A percentile compares a stretch with the other conserved stretches of the same genome.
phyloP scores from a whole-genome alignment of 2,329 filamentous ascomycete genomes.

The Aspergillus uvarum region DNA sequence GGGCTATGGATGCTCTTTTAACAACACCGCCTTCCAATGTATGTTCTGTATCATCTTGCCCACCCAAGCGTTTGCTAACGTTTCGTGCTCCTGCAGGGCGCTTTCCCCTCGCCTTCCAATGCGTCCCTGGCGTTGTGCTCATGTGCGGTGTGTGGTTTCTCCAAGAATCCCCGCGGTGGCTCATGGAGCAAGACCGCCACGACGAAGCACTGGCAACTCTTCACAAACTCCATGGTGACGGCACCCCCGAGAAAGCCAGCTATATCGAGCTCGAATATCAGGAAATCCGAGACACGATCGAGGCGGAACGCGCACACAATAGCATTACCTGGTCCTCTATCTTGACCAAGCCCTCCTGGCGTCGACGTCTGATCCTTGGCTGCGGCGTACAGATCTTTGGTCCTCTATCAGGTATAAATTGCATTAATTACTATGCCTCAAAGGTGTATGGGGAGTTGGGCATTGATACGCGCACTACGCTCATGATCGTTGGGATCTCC shows the following conservation, averaged over 20 bases:
- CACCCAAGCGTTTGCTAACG: background rate
- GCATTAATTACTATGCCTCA: slow-evolving; percentile 46
- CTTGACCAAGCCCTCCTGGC: slow-evolving; percentile 46
- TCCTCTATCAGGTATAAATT: slow-evolving; percentile 49
- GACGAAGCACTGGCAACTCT: slow-evolving; percentile 22
- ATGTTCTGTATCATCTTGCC: background rate
- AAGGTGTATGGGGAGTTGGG: slow-evolving; percentile 47
- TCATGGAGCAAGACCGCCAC: slow-evolving; percentile 27
- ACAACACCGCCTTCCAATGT: slow-evolving; percentile 15
- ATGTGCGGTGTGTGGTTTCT: slow-evolving; percentile 32
- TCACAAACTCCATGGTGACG: slow-evolving; percentile 18
- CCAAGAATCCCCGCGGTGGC: slow-evolving; percentile 28
- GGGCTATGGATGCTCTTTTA: slow-evolving; percentile 36
- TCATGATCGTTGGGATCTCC: slow-evolving; percentile 53
- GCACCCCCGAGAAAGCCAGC: slow-evolving; percentile 16
- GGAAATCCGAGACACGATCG: slow-evolving; percentile 42
- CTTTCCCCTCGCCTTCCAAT: slow-evolving; percentile 46
- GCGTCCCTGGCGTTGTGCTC: slow-evolving; percentile 38
- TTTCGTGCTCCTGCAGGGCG: slow-evolving; percentile 21
- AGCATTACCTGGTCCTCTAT: slow-evolving; percentile 39
- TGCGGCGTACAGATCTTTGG: slow-evolving; percentile 50
- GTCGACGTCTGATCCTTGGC: slow-evolving; percentile 47
- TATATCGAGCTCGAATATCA: slow-evolving; percentile 40
- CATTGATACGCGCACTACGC: slow-evolving; percentile 44
- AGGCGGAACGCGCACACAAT: slow-evolving; percentile 36